Base-by-base conservation (phyloP, 805 yeast genomes). In the Yamadazyma ubonensis region DNA sequence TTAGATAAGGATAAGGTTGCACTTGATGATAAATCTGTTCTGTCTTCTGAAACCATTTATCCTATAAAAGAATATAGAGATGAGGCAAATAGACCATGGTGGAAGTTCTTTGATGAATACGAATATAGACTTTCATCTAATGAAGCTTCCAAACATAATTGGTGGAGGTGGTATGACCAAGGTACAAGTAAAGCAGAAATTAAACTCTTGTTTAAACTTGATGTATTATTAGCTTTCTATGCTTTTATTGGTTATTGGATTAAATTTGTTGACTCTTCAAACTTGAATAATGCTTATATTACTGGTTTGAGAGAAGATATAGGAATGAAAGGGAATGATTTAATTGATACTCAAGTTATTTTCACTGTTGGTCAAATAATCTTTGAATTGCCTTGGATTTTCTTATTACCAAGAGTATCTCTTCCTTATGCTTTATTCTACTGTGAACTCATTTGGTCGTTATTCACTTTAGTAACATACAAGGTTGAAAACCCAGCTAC, bases 21-120 rank as follows among this genome's bases (percentile, higher is more conserved):
- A 10, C 18, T 35, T 10, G 38, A 35, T 26, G 14, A 14, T 6
- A 25, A 16, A 5, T 35, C 38, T 4, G 28, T 14, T 2, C 28
- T 15, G 3, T 17, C 20, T 3, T 27, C n/a, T 11, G 36, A 38
- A 11, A 17, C 25, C 2, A 18, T 15, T 5, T 10, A n/a, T 18
- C 22, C 29, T 4, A 29, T 39, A 12, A 39, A 29, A 27, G 48
- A 44, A 30, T 44, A 67, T 50, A 59, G 80, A 45, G 81, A 76
- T 51, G 81, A 75, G 52, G 77, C 78, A 6, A 53, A 70, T 44
- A 62, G 79, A 35, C 64, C 69, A 25, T 75, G 79, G 76, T 72
- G 63, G 63, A 65, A 64, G 20, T 73, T 60, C 43, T 75, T 74
- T 30, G 65, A 61, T 42, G 65, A 61, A 43, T 61, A 53, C 39